phyloP scores from a whole-genome alignment of 108 stramenopile genomes.

The Skeletonema tropicum region DNA sequence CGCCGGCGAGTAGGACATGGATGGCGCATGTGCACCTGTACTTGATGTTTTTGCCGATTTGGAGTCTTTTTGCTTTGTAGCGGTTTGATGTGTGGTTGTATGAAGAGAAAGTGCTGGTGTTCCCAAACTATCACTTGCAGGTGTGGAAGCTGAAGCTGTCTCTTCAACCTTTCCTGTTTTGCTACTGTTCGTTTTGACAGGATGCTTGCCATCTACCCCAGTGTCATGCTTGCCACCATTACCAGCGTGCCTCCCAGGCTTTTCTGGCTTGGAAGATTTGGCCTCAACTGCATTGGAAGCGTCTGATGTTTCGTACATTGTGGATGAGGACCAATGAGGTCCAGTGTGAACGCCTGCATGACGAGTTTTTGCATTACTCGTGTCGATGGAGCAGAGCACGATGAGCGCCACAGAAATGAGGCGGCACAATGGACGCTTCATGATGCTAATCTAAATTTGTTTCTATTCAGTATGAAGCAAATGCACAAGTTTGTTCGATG shows the following conservation, averaged over 20 bases:
- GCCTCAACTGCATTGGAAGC: not conserved
- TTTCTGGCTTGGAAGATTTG: slow-evolving; percentile 3
- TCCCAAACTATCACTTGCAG: not conserved
- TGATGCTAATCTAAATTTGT: not conserved
- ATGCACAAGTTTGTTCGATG: not conserved
- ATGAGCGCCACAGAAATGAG: slow-evolving; percentile 4
- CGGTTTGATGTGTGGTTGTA: not conserved
- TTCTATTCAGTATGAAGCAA: not conserved
- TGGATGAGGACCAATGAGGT: not conserved
- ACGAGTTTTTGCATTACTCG: not conserved
- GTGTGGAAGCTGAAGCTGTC: not conserved
- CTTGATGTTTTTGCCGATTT: not conserved
- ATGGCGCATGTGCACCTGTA: not conserved
- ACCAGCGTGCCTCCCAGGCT: not conserved
- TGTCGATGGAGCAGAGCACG: not conserved
- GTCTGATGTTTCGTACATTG: not conserved
- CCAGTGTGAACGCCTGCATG: not conserved
- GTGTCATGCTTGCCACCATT: slow-evolving; percentile 7
- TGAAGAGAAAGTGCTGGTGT: not conserved
- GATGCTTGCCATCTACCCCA: slow-evolving; percentile 2
- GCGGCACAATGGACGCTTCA: not conserved
- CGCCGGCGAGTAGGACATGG: not conserved
- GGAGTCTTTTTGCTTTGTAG: not conserved
- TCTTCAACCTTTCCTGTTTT: not conserved
- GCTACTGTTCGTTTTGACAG: not conserved